Base-by-base conservation (phyloP, 75 land plant genomes). In the Ceratopteris richardii region DNA sequence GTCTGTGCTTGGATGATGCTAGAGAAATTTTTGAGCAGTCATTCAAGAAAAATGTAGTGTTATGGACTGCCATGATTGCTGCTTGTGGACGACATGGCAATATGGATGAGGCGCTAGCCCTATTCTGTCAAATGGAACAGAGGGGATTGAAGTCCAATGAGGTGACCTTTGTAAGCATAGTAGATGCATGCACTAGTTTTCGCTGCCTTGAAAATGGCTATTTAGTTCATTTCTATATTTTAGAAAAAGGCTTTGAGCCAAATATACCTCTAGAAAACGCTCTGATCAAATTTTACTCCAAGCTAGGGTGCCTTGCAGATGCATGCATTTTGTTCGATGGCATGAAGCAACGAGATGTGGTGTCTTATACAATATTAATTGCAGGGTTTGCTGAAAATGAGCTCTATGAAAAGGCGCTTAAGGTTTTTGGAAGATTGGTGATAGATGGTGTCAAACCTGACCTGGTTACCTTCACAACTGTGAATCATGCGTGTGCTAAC, bases 281-380 rank as follows among this genome's bases (percentile, higher is more conserved):
- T 1, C 65, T 84, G n/a, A 52, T 81, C n/a, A 79, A 82, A 54
- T 77, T 84, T 84, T 84, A 84, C 63, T 68, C 78, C 0, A 84
- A 84, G 65, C 80, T 83, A 56, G 86, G 86, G 12, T 50, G 54
- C 50, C 44, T 83, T 17, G 54, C 30, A 2, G 60, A 73, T 51
- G 73, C 83, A 0, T n/a, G 58, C 1, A 63, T 36, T 42, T 77
- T 76, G 0, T 84, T 84, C 54, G 24, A 44, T 5, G 48, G 42
- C 30, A 68, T 84, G 20, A 23, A 27, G 21, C 40, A 50, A 13
- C 84, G 72, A 25, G 53, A 80, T 20, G 55, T 74, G 14, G 42
- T 84, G 0, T 27, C 77, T 0, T 84, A 68, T 37, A 81, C 77
- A 13, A 52, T 75, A 9, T 77, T 84, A 57, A 81, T 84, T 31